Evolutionary conservation across 345 rosid species (phyloP).

Genomic region (Mallotus nudiflorus): DNA sequence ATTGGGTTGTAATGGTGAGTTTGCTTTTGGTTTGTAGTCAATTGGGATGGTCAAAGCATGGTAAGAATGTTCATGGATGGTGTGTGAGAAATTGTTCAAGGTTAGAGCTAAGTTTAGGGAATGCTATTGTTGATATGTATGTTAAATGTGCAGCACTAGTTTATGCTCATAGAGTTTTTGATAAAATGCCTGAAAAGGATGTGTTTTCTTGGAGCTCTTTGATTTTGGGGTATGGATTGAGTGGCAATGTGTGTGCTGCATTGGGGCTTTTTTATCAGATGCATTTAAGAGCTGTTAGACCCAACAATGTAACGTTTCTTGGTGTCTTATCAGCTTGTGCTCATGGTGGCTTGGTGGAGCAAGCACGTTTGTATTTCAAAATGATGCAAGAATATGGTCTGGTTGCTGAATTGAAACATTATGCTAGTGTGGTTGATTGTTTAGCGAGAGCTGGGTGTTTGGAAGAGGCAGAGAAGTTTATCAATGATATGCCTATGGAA

Average conservation of each 20-base stretch:
- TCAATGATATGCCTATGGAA: conserved; percentile 52
- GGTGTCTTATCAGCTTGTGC: conserved; percentile 66
- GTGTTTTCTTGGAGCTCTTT: conserved; percentile 72
- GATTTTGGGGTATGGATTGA: conserved; percentile 58
- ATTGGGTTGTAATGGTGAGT: conserved; percentile 68
- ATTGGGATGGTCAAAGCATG: conserved; percentile 50
- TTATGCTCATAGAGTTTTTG: conserved; percentile 41
- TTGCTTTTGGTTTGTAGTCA: conserved; percentile 53
- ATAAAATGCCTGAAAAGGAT: conserved; percentile 44
- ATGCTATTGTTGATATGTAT: conserved; percentile 57
- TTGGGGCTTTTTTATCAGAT: conserved; percentile 46
- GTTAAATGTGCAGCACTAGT: conserved; percentile 43
- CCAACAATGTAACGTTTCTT: conserved; percentile 63
- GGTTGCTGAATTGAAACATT: conserved; percentile 51
- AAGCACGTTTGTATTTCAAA: conserved; percentile 39
- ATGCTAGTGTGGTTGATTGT: conserved; percentile 57
- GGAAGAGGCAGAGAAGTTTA: conserved; percentile 59
- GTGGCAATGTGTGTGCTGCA: conserved; percentile 38
- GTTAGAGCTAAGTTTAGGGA: conserved; percentile 54
- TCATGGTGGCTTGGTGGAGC: conserved; percentile 59
- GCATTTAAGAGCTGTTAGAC: conserved; percentile 35
- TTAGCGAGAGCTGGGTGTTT: conserved; percentile 55
- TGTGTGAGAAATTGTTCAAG: conserved; percentile 44
- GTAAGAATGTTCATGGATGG: conserved; percentile 68
- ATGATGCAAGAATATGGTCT: conserved; percentile 43